phyloP scores from a whole-genome alignment of 2,329 filamentous ascomycete genomes.

The Penicillium sp. region DNA sequence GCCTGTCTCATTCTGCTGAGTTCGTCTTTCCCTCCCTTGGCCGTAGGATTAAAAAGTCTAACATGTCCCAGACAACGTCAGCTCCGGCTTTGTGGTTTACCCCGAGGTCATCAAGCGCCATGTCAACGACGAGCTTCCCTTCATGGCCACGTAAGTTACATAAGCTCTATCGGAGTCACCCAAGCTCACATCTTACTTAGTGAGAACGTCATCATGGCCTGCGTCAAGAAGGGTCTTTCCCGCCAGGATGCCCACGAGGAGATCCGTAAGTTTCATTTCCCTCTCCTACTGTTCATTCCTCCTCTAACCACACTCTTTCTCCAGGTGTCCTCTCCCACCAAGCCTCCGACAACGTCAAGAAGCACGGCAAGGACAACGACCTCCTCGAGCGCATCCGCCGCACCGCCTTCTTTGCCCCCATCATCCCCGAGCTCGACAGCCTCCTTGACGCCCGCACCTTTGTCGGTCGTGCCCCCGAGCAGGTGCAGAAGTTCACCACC shows the following conservation, averaged over 20 bases:
- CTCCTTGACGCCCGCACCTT: conserved; percentile 66
- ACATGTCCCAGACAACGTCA: conserved; percentile 62
- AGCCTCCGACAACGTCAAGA: conserved; percentile 69
- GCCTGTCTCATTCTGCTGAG: conserved; percentile 49
- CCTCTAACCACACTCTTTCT: conserved; percentile 13
- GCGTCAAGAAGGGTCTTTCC: conserved; percentile 68
- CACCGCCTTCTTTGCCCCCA: conserved; percentile 71
- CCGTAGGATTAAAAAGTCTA: not conserved
- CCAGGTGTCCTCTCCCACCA: conserved; percentile 70
- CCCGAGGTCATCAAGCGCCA: conserved; percentile 68
- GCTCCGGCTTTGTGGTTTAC: conserved; percentile 73
- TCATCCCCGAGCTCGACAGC: conserved; percentile 67
- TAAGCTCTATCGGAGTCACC: not conserved
- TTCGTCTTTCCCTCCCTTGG: conserved; percentile 15
- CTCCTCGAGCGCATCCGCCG: conserved; percentile 74
- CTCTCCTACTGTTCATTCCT: not conserved
- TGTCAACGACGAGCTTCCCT: conserved; percentile 76
- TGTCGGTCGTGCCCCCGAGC: conserved; percentile 56
- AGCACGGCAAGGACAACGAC: conserved; percentile 75
- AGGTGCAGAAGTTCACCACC: conserved; percentile 55
- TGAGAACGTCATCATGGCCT: conserved; percentile 69
- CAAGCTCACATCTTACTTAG: conserved; percentile 24
- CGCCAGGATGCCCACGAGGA: conserved; percentile 85
- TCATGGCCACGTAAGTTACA: conserved; percentile 69
- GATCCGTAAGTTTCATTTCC: conserved; percentile 57